Conservation (phyloP, 2,329 filamentous ascomycete genomes). For the Talaromyces pinophilus region DNA sequence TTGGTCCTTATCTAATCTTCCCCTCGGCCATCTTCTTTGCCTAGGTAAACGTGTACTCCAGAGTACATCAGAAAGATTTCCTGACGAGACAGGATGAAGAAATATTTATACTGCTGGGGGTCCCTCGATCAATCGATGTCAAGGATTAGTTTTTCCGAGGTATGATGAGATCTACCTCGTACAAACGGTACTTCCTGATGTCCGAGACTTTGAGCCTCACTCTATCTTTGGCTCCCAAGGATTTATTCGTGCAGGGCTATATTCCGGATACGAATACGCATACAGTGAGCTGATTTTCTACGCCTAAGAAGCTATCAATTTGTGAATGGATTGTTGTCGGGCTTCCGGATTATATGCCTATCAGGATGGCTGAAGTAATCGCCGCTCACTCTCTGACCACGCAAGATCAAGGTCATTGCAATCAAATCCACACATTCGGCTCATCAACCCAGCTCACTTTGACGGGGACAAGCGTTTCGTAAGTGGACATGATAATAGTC, state of each 20-base stretch:
- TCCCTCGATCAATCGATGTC: not conserved
- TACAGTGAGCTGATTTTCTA: not conserved
- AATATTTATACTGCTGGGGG: not conserved
- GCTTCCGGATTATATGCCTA: no score
- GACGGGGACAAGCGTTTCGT: not conserved
- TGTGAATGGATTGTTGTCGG: no score
- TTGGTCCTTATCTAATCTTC: not conserved
- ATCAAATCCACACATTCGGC: not conserved
- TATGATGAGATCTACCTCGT: constrained; percentile 7
- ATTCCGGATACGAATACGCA: not conserved
- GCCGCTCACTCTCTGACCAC: not conserved
- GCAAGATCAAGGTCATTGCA: not conserved
- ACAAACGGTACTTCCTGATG: constrained; percentile 6
- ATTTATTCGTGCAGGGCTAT: not conserved
- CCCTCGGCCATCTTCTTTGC: not conserved
- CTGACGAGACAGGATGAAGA: no score
- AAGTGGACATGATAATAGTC: not conserved
- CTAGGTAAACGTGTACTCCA: not conserved
- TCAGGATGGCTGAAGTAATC: no score
- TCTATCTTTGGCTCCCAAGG: not conserved
- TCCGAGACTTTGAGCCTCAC: not conserved
- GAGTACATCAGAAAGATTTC: not conserved
- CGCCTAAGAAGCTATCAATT: no score
- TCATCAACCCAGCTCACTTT: not conserved
- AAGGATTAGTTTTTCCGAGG: not conserved